phyloP scores from a whole-genome alignment of 495 filamentous ascomycete genomes.

The Rhizodiscina lignyota region DNA sequence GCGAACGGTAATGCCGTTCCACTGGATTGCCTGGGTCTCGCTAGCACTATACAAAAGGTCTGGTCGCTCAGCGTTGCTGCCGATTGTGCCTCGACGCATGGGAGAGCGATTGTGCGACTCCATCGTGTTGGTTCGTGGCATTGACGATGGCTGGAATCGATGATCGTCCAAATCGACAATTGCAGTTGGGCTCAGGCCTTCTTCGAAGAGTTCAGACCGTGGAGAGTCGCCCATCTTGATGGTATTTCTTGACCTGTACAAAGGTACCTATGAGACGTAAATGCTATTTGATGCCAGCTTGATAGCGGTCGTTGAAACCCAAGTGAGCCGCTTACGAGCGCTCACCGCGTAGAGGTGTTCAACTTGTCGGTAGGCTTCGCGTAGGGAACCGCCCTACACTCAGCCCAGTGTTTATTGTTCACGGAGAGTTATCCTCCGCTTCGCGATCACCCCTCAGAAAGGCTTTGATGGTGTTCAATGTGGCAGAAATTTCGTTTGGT shows the following conservation, averaged over 20 bases:
- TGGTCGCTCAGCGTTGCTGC: slow-evolving; percentile 15
- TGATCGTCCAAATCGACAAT: slow-evolving; percentile 88
- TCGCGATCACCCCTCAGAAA: too few species aligned
- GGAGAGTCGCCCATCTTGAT: slow-evolving; percentile 34
- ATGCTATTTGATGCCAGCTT: too few species aligned
- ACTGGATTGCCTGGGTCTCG: slow-evolving; percentile 33
- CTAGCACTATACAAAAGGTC: slow-evolving; percentile 35
- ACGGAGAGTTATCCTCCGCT: too few species aligned
- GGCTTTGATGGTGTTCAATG: too few species aligned
- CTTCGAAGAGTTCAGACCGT: slow-evolving; percentile 39
- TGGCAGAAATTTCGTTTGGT: too few species aligned
- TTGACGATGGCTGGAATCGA: slow-evolving; percentile 56
- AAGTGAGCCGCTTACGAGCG: slow-evolving; percentile 23
- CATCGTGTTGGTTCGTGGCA: slow-evolving; percentile 48
- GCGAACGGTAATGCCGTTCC: slow-evolving; percentile 22
- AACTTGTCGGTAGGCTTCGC: slow-evolving; percentile 23
- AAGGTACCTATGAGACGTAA: too few species aligned
- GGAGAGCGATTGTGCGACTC: too few species aligned
- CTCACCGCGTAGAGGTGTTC: slow-evolving; percentile 18
- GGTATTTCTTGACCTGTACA: slow-evolving; percentile 15
- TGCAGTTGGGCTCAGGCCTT: slow-evolving; percentile 50
- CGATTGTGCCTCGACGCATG: too few species aligned
- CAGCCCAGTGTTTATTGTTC: slow-evolving; percentile 19
- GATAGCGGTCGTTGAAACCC: too few species aligned
- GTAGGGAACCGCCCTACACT: slow-evolving; percentile 27